phyloP scores from a whole-genome alignment of 805 yeast species.

The Saccharomycopsis fermentans region DNA sequence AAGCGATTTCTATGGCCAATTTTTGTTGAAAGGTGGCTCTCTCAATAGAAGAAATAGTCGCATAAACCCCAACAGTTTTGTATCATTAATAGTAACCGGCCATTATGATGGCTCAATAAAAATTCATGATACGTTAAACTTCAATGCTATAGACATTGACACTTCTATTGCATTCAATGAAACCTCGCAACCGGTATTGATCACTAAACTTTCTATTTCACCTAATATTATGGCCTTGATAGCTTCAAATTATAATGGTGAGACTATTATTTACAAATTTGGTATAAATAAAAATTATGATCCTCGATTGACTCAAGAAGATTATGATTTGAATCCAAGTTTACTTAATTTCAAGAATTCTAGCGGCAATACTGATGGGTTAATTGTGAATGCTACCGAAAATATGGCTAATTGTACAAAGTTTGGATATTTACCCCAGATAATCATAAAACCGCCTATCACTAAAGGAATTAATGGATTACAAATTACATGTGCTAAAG shows the following conservation, averaged over 20 bases:
- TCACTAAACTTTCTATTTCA: conserved; percentile 60
- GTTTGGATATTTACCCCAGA: conserved; percentile 55
- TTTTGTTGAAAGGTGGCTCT: conserved; percentile 67
- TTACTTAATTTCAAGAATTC: neutral
- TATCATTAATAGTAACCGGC: conserved; percentile 64
- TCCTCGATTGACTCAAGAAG: conserved; percentile 25
- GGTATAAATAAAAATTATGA: conserved; percentile 41
- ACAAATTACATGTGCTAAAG: conserved; percentile 47
- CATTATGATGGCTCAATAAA: conserved; percentile 79
- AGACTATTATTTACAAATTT: conserved; percentile 65
- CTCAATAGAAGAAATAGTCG: conserved; percentile 30
- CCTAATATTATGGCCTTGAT: conserved; percentile 69
- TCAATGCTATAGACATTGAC: conserved; percentile 51
- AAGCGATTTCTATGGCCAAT: conserved; percentile 23
- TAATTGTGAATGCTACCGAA: conserved; percentile 18
- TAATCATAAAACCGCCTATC: conserved; percentile 31
- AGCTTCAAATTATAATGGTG: conserved; percentile 58
- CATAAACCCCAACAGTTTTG: neutral
- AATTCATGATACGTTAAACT: conserved; percentile 73
- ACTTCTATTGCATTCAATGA: conserved; percentile 40
- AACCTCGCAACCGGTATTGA: conserved; percentile 32
- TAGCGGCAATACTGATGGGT: neutral
- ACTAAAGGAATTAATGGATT: conserved; percentile 26
- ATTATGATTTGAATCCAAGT: conserved; percentile 11
- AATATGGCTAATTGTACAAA: conserved; percentile 35